A percentile compares a stretch with the other conserved stretches of the same genome.
These are phyloP conservation scores for Russula sp. DNA, from an alignment of 768 basidiomycete species.

Conservation along the genomic window DNA sequence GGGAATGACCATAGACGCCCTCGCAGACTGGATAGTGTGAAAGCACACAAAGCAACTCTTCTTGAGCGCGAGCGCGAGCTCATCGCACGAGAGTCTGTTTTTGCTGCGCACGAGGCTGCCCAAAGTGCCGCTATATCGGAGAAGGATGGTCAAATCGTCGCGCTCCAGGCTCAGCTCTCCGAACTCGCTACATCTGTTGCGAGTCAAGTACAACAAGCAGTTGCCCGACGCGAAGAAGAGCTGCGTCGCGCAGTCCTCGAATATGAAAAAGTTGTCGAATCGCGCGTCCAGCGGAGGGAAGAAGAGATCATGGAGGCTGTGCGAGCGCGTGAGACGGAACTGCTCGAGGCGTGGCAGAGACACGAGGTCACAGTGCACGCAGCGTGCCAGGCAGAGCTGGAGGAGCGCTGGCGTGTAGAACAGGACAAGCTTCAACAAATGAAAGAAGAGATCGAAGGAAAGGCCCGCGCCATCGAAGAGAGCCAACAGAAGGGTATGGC, in stretches of 20 bases:
- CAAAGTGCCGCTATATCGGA: slow-evolving; percentile 40
- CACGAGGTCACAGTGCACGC: slow-evolving; percentile 44
- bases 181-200: slow-evolving; percentile 23
- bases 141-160: slow-evolving; percentile 54
- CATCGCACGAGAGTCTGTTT: slow-evolving; percentile 42
- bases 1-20: not conserved
- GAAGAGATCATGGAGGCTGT: slow-evolving; percentile 68
- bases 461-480: slow-evolving; percentile 39
- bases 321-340: slow-evolving; percentile 52
- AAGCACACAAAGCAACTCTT: slow-evolving; percentile 50
- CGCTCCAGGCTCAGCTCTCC: slow-evolving; percentile 32
- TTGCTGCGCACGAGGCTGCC: slow-evolving; percentile 50
- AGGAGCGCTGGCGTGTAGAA: slow-evolving; percentile 36
- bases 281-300: slow-evolving; percentile 56
- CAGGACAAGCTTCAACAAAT: slow-evolving; percentile 41
- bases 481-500: slow-evolving; percentile 27
- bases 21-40: slow-evolving; percentile 55
- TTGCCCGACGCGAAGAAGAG: slow-evolving; percentile 60
- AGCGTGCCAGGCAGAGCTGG: slow-evolving; percentile 41
- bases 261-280: slow-evolving; percentile 63
- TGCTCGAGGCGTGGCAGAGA: slow-evolving; percentile 49
- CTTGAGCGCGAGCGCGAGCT: slow-evolving; percentile 60
- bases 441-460: slow-evolving; percentile 44
- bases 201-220: slow-evolving; percentile 43
- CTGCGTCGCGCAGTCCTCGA: slow-evolving; percentile 54